phyloP scores from a whole-genome alignment of 805 yeast genomes.

The Candida germanica region DNA sequence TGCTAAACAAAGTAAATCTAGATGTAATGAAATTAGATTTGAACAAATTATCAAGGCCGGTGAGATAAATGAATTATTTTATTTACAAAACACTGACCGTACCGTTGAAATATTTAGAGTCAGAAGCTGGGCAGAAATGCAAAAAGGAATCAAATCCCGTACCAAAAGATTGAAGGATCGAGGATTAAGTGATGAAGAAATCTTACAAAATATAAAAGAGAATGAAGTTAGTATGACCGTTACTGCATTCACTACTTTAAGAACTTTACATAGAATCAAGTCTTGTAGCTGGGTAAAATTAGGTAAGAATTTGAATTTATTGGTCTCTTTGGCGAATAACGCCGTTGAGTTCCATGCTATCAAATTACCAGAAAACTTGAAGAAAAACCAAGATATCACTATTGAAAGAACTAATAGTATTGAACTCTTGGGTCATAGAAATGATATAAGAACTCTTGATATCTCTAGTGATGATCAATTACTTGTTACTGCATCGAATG shows the following conservation, averaged over 20 bases:
- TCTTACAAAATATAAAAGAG: conserved; percentile 40
- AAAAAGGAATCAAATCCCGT: conserved; percentile 73
- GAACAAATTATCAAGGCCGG: conserved; percentile 23
- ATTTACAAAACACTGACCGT: conserved; percentile 75
- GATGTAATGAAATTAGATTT: conserved; percentile 63
- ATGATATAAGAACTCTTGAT: conserved; percentile 82
- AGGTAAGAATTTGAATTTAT: conserved; percentile 53
- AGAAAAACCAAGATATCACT: conserved; percentile 46
- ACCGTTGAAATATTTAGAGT: conserved; percentile 77
- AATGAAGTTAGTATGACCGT: conserved; percentile 55
- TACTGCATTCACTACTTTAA: conserved; percentile 65
- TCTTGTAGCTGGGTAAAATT: conserved; percentile 62
- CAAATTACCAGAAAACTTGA: conserved; percentile 51
- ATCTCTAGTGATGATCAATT: conserved; percentile 77
- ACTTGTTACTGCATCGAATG: conserved; percentile 87
- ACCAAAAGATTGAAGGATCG: conserved; percentile 74
- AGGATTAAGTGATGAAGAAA: conserved; percentile 57
- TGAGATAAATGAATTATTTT: conserved; percentile 49
- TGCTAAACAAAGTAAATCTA: conserved; percentile 72
- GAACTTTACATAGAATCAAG: conserved; percentile 62
- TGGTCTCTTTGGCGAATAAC: conserved; percentile 69
- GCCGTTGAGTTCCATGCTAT: conserved; percentile 67
- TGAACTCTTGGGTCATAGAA: conserved; percentile 82
- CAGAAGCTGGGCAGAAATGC: conserved; percentile 71
- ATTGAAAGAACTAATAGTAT: conserved; percentile 53